phyloP scores from a whole-genome alignment of 192 early-diverging fungal genomes.

The Entomortierella parvispora region DNA sequence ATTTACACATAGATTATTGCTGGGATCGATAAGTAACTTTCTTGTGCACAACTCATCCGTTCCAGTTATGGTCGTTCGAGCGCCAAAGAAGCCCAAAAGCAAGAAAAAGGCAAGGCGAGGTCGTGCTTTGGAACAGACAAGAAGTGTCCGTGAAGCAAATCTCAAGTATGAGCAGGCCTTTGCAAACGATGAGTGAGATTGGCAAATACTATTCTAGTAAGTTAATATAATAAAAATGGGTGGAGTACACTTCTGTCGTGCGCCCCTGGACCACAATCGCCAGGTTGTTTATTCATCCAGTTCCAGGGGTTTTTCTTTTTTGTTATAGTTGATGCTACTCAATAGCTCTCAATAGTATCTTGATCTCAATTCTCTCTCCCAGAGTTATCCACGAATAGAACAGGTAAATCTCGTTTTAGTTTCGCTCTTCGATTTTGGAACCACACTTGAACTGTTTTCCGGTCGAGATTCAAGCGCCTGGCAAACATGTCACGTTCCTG shows the following conservation, averaged over 20 bases:
- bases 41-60: conserved; percentile 64
- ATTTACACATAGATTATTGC: conserved; percentile 44
- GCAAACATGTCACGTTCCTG: conserved; percentile 69
- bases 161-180: conserved; percentile 41
- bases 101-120: conserved; percentile 39
- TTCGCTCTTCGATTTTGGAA: conserved; percentile 86
- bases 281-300: too few relatives aligned
- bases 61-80: conserved; percentile 60
- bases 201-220: too few relatives aligned
- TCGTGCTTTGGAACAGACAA: conserved; percentile 24
- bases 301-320: too few relatives aligned
- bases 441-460: conserved; percentile 75
- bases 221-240: too few relatives aligned
- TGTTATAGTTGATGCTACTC: too few relatives aligned
- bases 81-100: conserved; percentile 51
- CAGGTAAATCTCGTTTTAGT: conserved; percentile 78
- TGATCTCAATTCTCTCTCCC: too few relatives aligned
- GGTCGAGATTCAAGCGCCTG: conserved; percentile 66
- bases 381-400: too few relatives aligned
- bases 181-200: conserved; percentile 12
- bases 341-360: too few relatives aligned
- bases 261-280: too few relatives aligned
- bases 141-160: conserved; percentile 38
- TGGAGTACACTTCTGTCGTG: too few relatives aligned
- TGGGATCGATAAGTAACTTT: conserved; percentile 64